Conservation (phyloP, 2,329 filamentous ascomycete genomes). For the Talaromyces sp. region DNA sequence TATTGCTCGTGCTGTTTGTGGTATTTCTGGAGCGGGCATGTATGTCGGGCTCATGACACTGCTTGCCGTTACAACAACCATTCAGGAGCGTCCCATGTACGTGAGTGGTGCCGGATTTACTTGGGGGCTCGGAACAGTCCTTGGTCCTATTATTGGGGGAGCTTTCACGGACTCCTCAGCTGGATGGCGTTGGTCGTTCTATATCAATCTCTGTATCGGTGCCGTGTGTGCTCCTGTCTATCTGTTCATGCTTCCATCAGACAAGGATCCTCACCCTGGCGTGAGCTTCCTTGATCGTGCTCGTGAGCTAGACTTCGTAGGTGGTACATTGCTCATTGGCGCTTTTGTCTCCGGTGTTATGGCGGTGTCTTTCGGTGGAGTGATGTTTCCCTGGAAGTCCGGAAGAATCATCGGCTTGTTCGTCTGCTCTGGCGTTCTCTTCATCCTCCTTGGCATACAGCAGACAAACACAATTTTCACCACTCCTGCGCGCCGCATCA, state of each 20-base stretch:
- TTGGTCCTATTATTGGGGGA: constrained; percentile 41
- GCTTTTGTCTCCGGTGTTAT: constrained; percentile 43
- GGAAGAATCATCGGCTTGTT: constrained; percentile 48
- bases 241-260: constrained; percentile 14
- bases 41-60: constrained; percentile 32
- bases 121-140: constrained; percentile 36
- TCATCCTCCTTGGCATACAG: constrained; percentile 46
- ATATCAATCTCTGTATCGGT: constrained; percentile 23
- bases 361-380: constrained; percentile 51
- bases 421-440: constrained; percentile 44
- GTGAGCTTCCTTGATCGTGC: neutral
- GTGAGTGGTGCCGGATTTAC: constrained; percentile 31
- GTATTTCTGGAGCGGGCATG: constrained; percentile 32
- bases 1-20: constrained; percentile 35
- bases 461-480: constrained; percentile 46
- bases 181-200: constrained; percentile 36
- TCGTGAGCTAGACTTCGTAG: constrained; percentile 38
- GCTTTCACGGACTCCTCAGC: constrained; percentile 30
- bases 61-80: constrained; percentile 22
- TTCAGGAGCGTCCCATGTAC: constrained; percentile 31
- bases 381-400: constrained; percentile 47
- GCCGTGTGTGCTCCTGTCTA: neutral
- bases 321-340: constrained; percentile 42
- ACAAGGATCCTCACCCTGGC: constrained; percentile 5
- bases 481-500: constrained; percentile 42